phyloP scores from a whole-genome alignment of 23 red algal genomes.

The Gracilaria caudata region DNA sequence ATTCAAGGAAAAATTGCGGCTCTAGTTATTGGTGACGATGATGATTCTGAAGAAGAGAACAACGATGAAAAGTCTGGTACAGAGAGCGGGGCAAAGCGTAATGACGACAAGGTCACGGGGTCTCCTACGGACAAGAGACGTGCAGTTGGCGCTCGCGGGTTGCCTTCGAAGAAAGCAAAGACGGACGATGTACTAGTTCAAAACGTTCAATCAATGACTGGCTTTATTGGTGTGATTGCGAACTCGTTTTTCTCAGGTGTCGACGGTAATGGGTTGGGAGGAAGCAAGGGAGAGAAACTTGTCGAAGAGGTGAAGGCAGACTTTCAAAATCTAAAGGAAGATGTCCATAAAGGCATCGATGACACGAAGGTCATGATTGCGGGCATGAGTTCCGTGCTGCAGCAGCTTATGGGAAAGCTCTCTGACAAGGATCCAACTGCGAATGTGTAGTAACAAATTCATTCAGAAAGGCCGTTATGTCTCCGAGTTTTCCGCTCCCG shows the following conservation, averaged over 20 bases:
- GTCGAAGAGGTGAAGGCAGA: not conserved
- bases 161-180: conserved; percentile 7
- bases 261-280: not conserved
- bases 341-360: not conserved
- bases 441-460: not conserved
- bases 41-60: not conserved
- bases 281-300: too few relatives aligned
- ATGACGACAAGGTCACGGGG: not conserved
- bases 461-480: not conserved
- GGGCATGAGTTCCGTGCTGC: not conserved
- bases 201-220: not conserved
- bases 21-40: not conserved
- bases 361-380: not conserved
- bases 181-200: not conserved
- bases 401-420: not conserved
- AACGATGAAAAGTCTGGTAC: not conserved
- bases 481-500: not conserved
- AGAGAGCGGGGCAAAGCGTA: not conserved
- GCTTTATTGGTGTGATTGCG: conserved; percentile 20
- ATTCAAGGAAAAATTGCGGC: not conserved
- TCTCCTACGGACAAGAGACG: not conserved
- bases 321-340: not conserved
- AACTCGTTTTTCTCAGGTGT: conserved; percentile 13
- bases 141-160: not conserved
- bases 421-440: not conserved